Conservation (phyloP, 1,284 basidiomycete species). For the Cerioporus squamosus region DNA sequence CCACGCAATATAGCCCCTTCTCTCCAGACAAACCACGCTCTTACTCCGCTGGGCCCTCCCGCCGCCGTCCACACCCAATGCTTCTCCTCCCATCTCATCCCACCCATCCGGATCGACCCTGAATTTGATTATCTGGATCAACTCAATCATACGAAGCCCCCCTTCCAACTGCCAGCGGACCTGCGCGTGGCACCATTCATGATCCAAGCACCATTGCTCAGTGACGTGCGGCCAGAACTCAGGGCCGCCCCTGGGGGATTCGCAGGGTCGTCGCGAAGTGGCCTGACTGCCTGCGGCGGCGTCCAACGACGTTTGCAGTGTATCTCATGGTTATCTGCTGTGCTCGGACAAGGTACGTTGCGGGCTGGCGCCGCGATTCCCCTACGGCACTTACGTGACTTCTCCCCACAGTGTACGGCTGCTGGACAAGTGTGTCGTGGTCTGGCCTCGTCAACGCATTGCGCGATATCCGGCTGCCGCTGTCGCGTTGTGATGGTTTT, state of each 20-base stretch:
- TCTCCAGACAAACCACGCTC: background rate
- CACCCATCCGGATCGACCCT: constrained; percentile 14
- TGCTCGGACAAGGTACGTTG: background rate
- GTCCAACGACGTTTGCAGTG: background rate
- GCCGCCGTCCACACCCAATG: background rate
- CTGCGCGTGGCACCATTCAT: too few relatives aligned
- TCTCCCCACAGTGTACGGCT: too few relatives aligned
- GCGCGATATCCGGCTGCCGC: too few relatives aligned
- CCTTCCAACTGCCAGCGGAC: background rate
- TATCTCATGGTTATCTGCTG: background rate
- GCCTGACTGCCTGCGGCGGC: background rate
- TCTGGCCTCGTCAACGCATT: too few relatives aligned
- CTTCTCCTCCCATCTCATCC: background rate
- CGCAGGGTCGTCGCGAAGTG: constrained; percentile 4
- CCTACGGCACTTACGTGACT: background rate
- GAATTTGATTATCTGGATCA: constrained; percentile 20
- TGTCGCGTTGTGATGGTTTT: too few relatives aligned
- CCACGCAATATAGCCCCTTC: background rate
- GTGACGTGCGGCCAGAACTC: background rate
- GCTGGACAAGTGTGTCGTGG: too few relatives aligned
- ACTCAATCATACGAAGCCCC: constrained; percentile 9
- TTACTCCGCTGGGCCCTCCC: background rate
- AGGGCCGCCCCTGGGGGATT: background rate
- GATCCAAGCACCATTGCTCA: too few relatives aligned
- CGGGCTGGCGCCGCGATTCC: background rate